Base-by-base conservation (phyloP, 73 alveolate genomes). In the Paramecium biaurelia region DNA sequence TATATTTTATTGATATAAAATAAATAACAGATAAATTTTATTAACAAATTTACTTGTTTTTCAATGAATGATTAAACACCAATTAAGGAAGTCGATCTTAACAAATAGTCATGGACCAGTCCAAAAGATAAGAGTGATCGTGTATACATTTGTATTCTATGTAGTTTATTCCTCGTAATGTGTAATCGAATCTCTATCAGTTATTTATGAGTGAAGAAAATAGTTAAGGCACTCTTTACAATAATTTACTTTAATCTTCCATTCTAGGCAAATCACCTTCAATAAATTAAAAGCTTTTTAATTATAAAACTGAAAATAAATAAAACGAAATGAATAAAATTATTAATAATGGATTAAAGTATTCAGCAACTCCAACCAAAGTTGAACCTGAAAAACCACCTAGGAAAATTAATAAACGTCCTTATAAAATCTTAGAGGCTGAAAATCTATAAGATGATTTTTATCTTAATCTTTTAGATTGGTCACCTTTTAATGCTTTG, bases 401-500 rank as follows among this genome's bases (percentile, higher is more conserved):
- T 2, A 63, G 97, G 11, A 96, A 96, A 85, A 96, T 96, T n/a
- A 92, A 92, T 45, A 89, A 89, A 28, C 93, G 94, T 56, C 98
- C 98, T 15, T 96, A 92, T 85, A 96, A 96, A 89, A 94, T 93
- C 35, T 92, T 96, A 28, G 96, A 95, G 56, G 98, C 98, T 12
- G 98, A 97, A 12, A 90, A 93, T 59, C 92, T 96, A 70, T 85
- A 95, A 42, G 97, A 95, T 93, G 98, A 96, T 56, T 96, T 96
- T 86, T 96, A 96, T 85, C 94, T 96, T 5, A 96, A 96, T 63
- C 88, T 96, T 20, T 85, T 96, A 23, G 98, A 96, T 92, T 96
- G 98, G 98, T 95, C 98, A 21, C 92, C 97, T n/a, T 85, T 89
- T 53, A 96, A 96, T 72, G 97, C 93, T 42, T 85, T 96, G 11